Evolutionary conservation across 495 filamentous ascomycete species (phyloP), one percentile per base, ranked within the genome.

Genomic region (Talaromyces trachyspermus): DNA sequence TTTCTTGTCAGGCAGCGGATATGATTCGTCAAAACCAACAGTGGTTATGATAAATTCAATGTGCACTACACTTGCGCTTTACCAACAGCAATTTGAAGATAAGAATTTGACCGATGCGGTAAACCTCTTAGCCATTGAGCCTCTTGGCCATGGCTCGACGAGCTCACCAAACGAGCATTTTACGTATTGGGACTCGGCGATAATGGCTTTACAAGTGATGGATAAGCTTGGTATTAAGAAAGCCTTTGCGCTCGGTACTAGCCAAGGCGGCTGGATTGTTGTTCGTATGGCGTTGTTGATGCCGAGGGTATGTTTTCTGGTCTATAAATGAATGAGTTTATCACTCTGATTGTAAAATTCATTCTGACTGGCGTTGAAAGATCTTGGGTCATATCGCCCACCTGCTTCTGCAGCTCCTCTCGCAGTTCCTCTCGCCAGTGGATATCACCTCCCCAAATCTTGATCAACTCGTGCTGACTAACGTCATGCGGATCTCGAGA

Each of bases 191-290:
- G 75, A 78, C 54, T 54, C 69, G 8, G 76, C 76, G 11, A 61
- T 66, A 49, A 69, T 73, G 58, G 61, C 66, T 2, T 47, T 78
- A 27, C 70, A 76, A 49, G 67, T 76, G 19, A 56, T 78, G 61
- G 71, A 79, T 24, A 66, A 65, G 3, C 57, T 86, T 15, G 67
- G 71, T 1, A 69, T 85, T 33, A 47, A 72, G 46, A 78, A 81
- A 61, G 77, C 74, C 1, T 84, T 79, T 55, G 73, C 67, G 0
- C 59, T 84, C 5, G 80, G 82, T 10, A 82, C 79, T 1, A 80
- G 76, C 50, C 81, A 85, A 57, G 81, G 82, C 0, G 80, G 78
- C 1, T 85, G 78, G 79, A 76, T 85, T 19, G 76, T 72, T 0
- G 63, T 68, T 4, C 56, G 80, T 11, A 84, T 85, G 80, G 80